phyloP scores from a whole-genome alignment of 768 basidiomycete genomes.

The Boletus huronensis region DNA sequence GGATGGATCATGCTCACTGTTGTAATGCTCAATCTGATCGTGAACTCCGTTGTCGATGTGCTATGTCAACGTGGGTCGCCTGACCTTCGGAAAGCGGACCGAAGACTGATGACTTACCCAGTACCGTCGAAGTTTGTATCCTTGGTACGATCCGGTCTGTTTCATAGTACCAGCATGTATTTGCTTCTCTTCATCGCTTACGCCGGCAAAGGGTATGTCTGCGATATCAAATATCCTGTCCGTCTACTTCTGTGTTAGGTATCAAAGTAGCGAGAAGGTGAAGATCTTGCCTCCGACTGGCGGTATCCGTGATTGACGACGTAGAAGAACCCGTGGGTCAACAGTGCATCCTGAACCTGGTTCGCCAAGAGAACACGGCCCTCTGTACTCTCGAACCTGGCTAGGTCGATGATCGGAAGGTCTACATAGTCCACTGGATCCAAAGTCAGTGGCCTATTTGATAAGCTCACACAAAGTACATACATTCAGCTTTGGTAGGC shows the following conservation, averaged over 20 bases:
- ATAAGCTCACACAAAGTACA: constrained; percentile 9
- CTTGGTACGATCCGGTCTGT: constrained; percentile 46
- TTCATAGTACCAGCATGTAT: constrained; percentile 39
- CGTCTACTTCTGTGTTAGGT: constrained; percentile 37
- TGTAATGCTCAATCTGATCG: constrained; percentile 65
- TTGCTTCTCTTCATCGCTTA: constrained; percentile 42
- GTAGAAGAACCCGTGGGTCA: constrained; percentile 41
- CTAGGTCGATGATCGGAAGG: constrained; percentile 50
- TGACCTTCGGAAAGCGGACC: neutral
- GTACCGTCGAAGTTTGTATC: constrained; percentile 50
- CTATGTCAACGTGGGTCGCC: constrained; percentile 30
- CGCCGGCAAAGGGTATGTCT: constrained; percentile 41
- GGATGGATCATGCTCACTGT: constrained; percentile 38
- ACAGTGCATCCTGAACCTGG: constrained; percentile 46
- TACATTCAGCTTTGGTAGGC: constrained; percentile 34
- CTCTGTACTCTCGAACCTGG: constrained; percentile 37
- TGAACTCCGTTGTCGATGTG: constrained; percentile 59
- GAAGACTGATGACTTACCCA: constrained; percentile 35
- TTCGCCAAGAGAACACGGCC: constrained; percentile 37
- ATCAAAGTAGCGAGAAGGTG: constrained; percentile 11
- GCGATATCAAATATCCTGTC: constrained; percentile 49
- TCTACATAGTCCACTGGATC: constrained; percentile 47
- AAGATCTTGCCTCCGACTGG: constrained; percentile 33
- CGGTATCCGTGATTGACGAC: constrained; percentile 38
- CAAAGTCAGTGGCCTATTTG: constrained; percentile 1